Evolutionary conservation across 176 grass and related monocot species (phyloP), one percentile per base, ranked within the genome.

Genomic region (Typha latifolia): DNA sequence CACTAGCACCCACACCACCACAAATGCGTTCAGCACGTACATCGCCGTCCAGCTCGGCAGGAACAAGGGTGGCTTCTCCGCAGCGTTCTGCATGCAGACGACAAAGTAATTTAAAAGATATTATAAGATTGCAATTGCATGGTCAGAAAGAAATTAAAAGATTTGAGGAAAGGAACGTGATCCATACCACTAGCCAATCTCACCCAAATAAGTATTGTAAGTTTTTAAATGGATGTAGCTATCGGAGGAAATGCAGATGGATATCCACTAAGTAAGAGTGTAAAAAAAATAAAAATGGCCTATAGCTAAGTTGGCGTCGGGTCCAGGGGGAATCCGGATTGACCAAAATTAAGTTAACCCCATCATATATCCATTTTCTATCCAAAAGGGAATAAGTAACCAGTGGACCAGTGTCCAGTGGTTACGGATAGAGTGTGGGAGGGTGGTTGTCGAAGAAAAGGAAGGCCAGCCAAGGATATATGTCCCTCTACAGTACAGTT

Each of bases 1-100:
- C 62, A 91, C 84, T 4, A 91, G 66, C 66, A 91, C 89, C 89
- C 89, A 91, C 69, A 82, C 89, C 62, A 87, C 89, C 68, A 91
- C 74, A 84, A 91, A 91, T 14, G 27, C 49, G 78, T 91, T 91
- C 68, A 91, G 4, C 27, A 87, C 61, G 89, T 80, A 91, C 81
- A 91, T 91, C 52, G 65, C 81, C 21, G 89, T 82, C 89, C 89
- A 91, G 75, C 84, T 91, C 68, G 81, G 89, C 32, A 91, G 64
- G 84, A 91, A 91, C 65, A 68, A 71, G 0, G 89, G 89, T 0
- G 84, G 89, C 81, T 91, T 91, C 84, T 91, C 89, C 21, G 81
- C 84, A 0, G 89, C 89, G 5, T 91, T 91, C 89, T 91, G 89
- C 66, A 29, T 22, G 2, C 16, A 74, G 67, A 19, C 32, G 12